Base-by-base conservation (phyloP, 2,329 filamentous ascomycete species). In the Penicillium sp. region DNA sequence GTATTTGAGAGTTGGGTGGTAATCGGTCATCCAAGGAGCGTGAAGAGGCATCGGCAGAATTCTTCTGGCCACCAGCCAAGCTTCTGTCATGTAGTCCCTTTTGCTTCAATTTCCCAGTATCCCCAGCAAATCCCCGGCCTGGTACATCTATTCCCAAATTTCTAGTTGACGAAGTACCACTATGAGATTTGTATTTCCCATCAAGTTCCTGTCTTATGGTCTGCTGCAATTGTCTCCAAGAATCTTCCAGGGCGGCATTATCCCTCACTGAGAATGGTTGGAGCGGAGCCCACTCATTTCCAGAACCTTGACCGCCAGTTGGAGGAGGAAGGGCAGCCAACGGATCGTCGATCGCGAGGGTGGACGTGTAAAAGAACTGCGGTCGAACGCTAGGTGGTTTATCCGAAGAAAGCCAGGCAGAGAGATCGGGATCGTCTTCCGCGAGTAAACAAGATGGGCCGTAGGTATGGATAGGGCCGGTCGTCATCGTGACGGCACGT, bases 281-380 rank as follows among this genome's bases (percentile, higher is more conserved):
- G 8, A 88, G 80, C 41, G 82, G 79, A 32, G 78, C 76, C 59
- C 78, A 83, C 31, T 75, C 69, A 48, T 76, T 67, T 48, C 73
- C 77, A 12, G 76, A 64, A 43, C 64, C 68, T 48, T 72, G 66
- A n/a, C n/a, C n/a, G 42, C 68, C 66, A 19, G 70, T 83, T 71
- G 65, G 75, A 54, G 66, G 77, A 65, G 67, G 81, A 63, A 70
- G 77, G 67, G 84, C 79, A 9, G 85, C 88, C n/a, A 95, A 77
- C 22, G 88, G 88, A 62, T 95, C 89, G 62, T 95, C 89, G 63
- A 95, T 89, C 28, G 88, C 84, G 43, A 91, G 78, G 10, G 82
- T 75, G 10, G 88, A 93, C 12, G 82, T 79, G 68, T 95, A 95
- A 70, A 95, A 95, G 72, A 88, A 95, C 55, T 88, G 87, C 19